phyloP scores from a whole-genome alignment of 805 yeast genomes.

The Lipomyces mesembrius region DNA sequence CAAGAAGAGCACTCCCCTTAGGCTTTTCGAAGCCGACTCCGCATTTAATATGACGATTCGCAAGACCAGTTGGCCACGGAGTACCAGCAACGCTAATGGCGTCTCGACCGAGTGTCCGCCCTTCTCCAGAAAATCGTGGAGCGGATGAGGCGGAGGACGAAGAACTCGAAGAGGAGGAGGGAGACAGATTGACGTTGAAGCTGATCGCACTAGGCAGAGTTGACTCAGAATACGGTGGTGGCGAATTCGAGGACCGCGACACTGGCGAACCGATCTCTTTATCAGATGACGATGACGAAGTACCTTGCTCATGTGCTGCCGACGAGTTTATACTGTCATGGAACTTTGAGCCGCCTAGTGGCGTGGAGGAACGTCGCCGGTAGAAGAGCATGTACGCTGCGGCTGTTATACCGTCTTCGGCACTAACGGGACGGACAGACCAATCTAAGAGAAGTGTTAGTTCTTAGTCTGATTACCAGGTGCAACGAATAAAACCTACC shows the following conservation, averaged over 20 bases:
- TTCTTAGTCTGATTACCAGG: not conserved
- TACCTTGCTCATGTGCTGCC: not conserved
- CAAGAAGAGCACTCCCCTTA: not conserved
- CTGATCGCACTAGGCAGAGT: slow-evolving; percentile 4
- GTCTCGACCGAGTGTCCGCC: slow-evolving; percentile 23
- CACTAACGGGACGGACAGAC: slow-evolving; percentile 63
- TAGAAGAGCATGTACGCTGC: slow-evolving; percentile 90
- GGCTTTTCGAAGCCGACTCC: not conserved
- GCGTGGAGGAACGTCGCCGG: slow-evolving; percentile 51
- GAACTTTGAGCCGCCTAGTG: slow-evolving; percentile 40
- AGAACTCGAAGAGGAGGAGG: slow-evolving; percentile 9
- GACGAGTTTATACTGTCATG: slow-evolving; percentile 25
- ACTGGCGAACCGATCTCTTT: not conserved
- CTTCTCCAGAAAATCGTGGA: slow-evolving; percentile 27
- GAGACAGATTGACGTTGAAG: not conserved
- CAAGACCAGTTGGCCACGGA: slow-evolving; percentile 3
- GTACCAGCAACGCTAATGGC: not conserved
- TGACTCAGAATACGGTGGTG: slow-evolving; percentile 11
- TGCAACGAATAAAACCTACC: slow-evolving; percentile 44
- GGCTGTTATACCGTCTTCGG: slow-evolving; percentile 62
- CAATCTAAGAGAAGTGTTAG: slow-evolving; percentile 51
- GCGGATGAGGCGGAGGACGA: slow-evolving; percentile 3
- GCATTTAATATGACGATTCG: slow-evolving; percentile 4
- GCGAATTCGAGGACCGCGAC: slow-evolving; percentile 4
- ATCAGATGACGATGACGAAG: slow-evolving; percentile 5